Base-by-base conservation (phyloP, 1,284 basidiomycete species). In the Rhodotorula sp. region DNA sequence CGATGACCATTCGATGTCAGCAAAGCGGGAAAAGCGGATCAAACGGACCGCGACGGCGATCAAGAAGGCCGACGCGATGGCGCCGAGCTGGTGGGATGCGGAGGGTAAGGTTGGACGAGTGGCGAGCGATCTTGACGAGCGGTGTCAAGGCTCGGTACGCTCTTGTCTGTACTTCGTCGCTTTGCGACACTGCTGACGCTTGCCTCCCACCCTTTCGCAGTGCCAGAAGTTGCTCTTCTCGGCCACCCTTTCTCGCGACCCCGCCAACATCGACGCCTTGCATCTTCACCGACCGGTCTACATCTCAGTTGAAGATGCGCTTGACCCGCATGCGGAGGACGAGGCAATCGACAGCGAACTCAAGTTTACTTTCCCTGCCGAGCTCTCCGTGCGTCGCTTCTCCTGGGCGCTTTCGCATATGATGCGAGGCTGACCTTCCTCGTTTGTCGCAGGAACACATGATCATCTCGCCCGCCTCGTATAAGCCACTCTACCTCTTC, bases 141-240 rank as follows among this genome's bases (percentile, higher is more conserved):
- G 66, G 17, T 60, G 54, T 22, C 39, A 54, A 1, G 52, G 59
- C 4, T 74, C 68, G 2, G 71, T 68, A 32, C 48, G 67, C 59
- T 20, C 10, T n/a, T 20, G 22, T n/a, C 27, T 4, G 13, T 55
- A 46, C 4, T 10, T 13, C 44, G 2, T 22, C 27, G 3, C 30
- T 2, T 7, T 2, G 1, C 24, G 4, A 15, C 19, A 4, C 2
- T 3, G 32, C 52, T 60, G 44, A 59, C 27, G n/a, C 19, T 2
- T 1, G 15, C 4, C 34, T 13, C 24, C 7, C 52, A 82, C 55
- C 79, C 83, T 10, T 24, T 29, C 29, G 10, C 89, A 92, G 62
- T 95, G 94, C 74, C 95, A 98, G 79, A 99, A 98, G 78, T 84
- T 99, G 11, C 84, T 99, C 6, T 98, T 99, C 82, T 97, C 94